A percentile compares a stretch with the other conserved stretches of the same genome.
phyloP scores from a whole-genome alignment of 306 rosid genomes.

The Quercus rubra region DNA sequence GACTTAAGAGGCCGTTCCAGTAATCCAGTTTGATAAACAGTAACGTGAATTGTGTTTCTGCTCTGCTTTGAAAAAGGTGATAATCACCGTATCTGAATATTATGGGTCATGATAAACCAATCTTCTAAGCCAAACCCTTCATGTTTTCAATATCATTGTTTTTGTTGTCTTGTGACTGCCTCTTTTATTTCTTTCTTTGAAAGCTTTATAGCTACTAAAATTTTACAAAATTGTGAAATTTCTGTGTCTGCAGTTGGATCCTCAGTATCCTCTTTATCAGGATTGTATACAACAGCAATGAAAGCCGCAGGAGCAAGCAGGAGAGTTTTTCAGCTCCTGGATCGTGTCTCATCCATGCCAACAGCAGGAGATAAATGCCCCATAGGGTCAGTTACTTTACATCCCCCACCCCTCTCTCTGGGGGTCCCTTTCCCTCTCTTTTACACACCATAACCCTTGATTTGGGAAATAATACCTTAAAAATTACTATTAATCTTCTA shows the following conservation, averaged over 20 bases:
- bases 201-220: not conserved
- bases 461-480: too few species aligned
- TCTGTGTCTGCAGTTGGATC: slow-evolving; percentile 31
- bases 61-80: not conserved
- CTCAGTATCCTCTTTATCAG: slow-evolving; percentile 42
- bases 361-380: slow-evolving; percentile 42
- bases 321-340: slow-evolving; percentile 49
- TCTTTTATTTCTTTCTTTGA: not conserved
- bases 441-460: too few species aligned
- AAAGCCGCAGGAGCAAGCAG: slow-evolving; percentile 57
- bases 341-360: slow-evolving; percentile 42
- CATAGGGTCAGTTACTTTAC: slow-evolving; percentile 15
- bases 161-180: not conserved
- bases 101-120: not conserved
- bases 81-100: not conserved
- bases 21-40: not conserved
- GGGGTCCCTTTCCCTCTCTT: too few species aligned
- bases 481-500: too few species aligned
- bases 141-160: not conserved
- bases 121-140: too few species aligned
- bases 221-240: not conserved
- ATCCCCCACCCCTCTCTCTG: not conserved
- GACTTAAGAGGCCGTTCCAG: not conserved
- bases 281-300: slow-evolving; percentile 42
- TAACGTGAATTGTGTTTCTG: not conserved